These are phyloP conservation scores for Coniella vitis DNA, from an alignment of 2,329 filamentous ascomycete species.

Conservation along the genomic window DNA sequence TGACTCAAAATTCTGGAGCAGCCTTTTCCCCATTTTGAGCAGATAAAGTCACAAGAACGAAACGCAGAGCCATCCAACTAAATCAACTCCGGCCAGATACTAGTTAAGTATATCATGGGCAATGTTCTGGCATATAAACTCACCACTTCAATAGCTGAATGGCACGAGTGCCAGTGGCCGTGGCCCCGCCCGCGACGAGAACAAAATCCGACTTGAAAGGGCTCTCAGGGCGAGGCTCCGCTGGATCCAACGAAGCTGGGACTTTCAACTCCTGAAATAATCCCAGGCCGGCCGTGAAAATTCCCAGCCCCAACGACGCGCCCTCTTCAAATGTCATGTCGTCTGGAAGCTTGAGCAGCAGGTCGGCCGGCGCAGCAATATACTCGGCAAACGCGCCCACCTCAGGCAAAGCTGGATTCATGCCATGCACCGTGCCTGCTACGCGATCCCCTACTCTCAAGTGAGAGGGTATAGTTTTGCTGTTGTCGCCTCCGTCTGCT, in stretches of 20 bases:
- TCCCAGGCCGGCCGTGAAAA: constrained; percentile 16
- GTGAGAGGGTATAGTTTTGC: neutral
- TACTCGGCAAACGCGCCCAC: neutral
- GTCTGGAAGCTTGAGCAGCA: neutral
- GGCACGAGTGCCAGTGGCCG: neutral
- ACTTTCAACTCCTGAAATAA: constrained; percentile 18
- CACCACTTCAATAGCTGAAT: constrained; percentile 14
- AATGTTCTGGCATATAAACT: constrained; percentile 11
- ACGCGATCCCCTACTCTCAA: neutral
- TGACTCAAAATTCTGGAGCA: no score
- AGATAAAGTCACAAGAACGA: no score
- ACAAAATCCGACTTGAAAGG: neutral
- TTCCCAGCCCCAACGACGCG: neutral
- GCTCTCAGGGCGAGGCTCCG: constrained; percentile 5
- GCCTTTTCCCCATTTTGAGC: no score
- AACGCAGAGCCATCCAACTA: no score
- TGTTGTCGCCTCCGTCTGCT: no score
- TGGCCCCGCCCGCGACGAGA: neutral
- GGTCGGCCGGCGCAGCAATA: neutral
- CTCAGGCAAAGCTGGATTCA: neutral
- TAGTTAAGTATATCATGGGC: no score
- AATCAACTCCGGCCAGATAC: no score
- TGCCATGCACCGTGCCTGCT: neutral
- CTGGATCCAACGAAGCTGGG: constrained; percentile 8
- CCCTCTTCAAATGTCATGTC: neutral